Evolutionary conservation across 2,329 filamentous ascomycete genomes (phyloP).

Genomic region (Chaetomium strumarium): DNA sequence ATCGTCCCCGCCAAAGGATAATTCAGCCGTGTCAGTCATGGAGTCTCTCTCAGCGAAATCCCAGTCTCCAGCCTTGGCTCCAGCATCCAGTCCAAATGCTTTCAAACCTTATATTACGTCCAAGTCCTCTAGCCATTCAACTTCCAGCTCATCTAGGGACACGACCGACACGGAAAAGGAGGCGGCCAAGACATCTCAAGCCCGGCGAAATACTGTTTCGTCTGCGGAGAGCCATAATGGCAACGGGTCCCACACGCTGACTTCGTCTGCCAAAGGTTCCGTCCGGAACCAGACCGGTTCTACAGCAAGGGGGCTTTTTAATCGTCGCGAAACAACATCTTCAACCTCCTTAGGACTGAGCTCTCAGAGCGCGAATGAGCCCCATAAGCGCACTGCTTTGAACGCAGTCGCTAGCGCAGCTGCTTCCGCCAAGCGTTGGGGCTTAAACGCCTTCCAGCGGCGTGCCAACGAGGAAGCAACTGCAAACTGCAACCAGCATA

Average conservation of each 20-base stretch:
- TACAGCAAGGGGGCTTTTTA: slow-evolving; percentile 22
- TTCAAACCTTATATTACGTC: slow-evolving; percentile 34
- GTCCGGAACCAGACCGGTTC: slow-evolving; percentile 19
- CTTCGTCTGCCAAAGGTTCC: slow-evolving; percentile 21
- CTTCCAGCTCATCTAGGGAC: slow-evolving; percentile 42
- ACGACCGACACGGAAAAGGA: slow-evolving; percentile 36
- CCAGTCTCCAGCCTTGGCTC: slow-evolving; percentile 46
- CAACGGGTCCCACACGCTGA: slow-evolving; percentile 24
- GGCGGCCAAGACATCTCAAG: slow-evolving; percentile 34
- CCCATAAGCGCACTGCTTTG: slow-evolving; percentile 43
- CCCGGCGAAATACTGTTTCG: slow-evolving; percentile 31
- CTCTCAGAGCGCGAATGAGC: slow-evolving; percentile 16
- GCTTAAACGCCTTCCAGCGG: slow-evolving; percentile 50
- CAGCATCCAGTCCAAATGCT: slow-evolving; percentile 39
- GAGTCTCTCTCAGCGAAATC: slow-evolving; percentile 61
- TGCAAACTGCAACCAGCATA: slow-evolving; percentile 22
- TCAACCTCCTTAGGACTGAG: slow-evolving; percentile 8
- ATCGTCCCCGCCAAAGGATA: slow-evolving; percentile 50
- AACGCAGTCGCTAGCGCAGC: slow-evolving; percentile 52
- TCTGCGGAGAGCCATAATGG: slow-evolving; percentile 30
- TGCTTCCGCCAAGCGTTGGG: slow-evolving; percentile 52
- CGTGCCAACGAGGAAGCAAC: slow-evolving; percentile 36
- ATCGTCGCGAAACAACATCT: slow-evolving; percentile 20
- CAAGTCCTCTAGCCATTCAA: slow-evolving; percentile 43
- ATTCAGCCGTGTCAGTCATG: slow-evolving; percentile 58